Evolutionary conservation across 352 stramenopile genomes (phyloP).

Genomic region (Phytophthora pisi): DNA sequence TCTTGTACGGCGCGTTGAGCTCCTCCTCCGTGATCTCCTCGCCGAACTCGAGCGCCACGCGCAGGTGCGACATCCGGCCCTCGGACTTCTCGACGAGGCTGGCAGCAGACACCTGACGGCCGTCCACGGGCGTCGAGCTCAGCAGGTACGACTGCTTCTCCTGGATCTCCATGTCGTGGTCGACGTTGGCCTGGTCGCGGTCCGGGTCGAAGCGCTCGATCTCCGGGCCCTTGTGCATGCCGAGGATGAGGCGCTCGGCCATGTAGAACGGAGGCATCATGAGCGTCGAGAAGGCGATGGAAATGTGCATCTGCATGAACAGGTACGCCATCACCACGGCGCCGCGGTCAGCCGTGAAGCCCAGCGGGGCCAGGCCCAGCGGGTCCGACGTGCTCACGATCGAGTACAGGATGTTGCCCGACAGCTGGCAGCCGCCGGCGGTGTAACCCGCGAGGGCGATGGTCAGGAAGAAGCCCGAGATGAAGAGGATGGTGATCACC

Average conservation of each 20-base stretch:
- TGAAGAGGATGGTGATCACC: constrained; percentile 38
- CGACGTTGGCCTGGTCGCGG: constrained; percentile 3
- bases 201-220: constrained; percentile 11
- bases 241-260: constrained; percentile 32
- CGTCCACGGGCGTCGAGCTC: constrained; percentile 16
- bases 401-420: constrained; percentile 37
- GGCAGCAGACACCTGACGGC: constrained; percentile 1
- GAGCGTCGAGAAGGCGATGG: constrained; percentile 43
- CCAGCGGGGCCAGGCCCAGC: constrained; percentile 34
- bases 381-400: constrained; percentile 5
- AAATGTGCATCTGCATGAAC: constrained; percentile 39
- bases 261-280: constrained; percentile 53
- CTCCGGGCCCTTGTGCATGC: constrained; percentile 1
- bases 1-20: not conserved
- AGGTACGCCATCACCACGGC: constrained; percentile 16
- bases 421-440: constrained; percentile 48
- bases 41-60: not conserved
- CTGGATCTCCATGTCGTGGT: constrained; percentile 14
- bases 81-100: constrained; percentile 2
- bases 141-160: constrained; percentile 25
- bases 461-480: constrained; percentile 42
- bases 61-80: constrained; percentile 2
- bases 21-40: constrained; percentile 2
- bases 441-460: constrained; percentile 41
- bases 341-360: constrained; percentile 43